Conservation (phyloP, 2,329 filamentous ascomycete genomes). For the Tolypocladium capitatum region DNA sequence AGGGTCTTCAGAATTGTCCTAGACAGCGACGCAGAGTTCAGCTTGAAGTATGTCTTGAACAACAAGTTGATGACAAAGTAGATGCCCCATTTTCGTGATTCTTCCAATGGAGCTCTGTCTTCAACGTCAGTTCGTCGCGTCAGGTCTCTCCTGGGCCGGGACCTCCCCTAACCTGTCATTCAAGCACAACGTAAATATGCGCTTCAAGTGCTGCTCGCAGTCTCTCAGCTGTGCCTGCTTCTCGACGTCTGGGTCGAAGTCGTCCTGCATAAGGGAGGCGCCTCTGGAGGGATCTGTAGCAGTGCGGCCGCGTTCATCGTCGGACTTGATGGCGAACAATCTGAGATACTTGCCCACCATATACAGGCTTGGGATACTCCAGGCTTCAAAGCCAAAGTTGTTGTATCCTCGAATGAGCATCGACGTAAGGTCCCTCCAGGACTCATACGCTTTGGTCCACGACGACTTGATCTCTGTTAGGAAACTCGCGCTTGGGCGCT, state of each 20-base stretch:
- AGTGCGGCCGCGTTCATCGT: conserved; percentile 46
- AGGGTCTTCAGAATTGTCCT: conserved; percentile 83
- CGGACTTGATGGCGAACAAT: conserved; percentile 80
- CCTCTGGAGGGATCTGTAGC: conserved; percentile 22
- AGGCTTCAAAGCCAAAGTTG: conserved; percentile 63
- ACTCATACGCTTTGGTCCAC: conserved; percentile 73
- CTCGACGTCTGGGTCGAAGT: conserved; percentile 62
- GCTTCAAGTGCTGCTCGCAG: conserved; percentile 78
- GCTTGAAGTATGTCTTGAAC: conserved; percentile 97
- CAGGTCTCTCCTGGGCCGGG: too few relatives aligned
- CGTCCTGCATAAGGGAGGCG: conserved; percentile 53
- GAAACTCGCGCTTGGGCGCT: not conserved
- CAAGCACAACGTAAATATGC: conserved; percentile 81
- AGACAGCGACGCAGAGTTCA: conserved; percentile 79
- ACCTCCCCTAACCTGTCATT: conserved; percentile 59
- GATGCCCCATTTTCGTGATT: conserved; percentile 95
- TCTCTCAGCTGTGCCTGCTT: conserved; percentile 82
- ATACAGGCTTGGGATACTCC: conserved; percentile 88
- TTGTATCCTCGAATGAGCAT: conserved; percentile 71
- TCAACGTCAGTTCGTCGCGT: not conserved
- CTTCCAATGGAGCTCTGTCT: conserved; percentile 61
- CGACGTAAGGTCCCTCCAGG: conserved; percentile 77
- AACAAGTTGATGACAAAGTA: conserved; percentile 90
- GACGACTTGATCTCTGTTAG: conserved; percentile 30
- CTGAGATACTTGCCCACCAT: conserved; percentile 75